Evolutionary conservation across 1,284 basidiomycete genomes (phyloP).

Genomic region (Puccinia hordei): DNA sequence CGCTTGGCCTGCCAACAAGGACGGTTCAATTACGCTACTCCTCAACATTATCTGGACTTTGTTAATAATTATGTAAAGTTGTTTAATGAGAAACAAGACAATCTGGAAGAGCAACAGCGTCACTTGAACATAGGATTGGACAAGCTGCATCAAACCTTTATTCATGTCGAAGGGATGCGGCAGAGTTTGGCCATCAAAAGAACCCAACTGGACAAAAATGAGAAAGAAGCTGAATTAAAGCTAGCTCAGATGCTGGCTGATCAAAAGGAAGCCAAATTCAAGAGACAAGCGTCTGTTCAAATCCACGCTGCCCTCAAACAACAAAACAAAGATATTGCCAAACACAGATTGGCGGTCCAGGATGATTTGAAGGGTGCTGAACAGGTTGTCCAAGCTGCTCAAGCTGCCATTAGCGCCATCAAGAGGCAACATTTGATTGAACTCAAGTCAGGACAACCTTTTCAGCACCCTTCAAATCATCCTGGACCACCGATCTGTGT

Average conservation of each 20-base stretch:
- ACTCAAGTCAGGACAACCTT: slow-evolving; percentile 95
- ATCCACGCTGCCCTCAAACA: slow-evolving; percentile 90
- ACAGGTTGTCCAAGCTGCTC: slow-evolving; percentile 92
- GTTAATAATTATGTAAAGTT: slow-evolving; percentile 96
- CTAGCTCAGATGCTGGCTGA: slow-evolving; percentile 96
- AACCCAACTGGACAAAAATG: slow-evolving; percentile 86
- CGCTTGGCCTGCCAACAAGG: slow-evolving; percentile 87
- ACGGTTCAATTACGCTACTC: slow-evolving; percentile 94
- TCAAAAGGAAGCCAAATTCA: slow-evolving; percentile 97
- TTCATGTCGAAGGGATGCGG: slow-evolving; percentile 91
- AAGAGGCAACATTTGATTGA: slow-evolving; percentile 95
- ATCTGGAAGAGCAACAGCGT: slow-evolving; percentile 96
- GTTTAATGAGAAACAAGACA: slow-evolving; percentile 95
- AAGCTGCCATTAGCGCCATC: slow-evolving; percentile 94
- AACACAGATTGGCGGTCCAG: slow-evolving; percentile 85
- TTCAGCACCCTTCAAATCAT: slow-evolving; percentile 94
- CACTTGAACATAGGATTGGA: slow-evolving; percentile 98
- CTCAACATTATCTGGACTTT: slow-evolving; percentile 96
- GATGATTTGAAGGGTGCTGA: slow-evolving; percentile 96
- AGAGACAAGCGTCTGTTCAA: slow-evolving; percentile 92
- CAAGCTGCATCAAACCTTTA: slow-evolving; percentile 91
- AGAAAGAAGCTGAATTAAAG: slow-evolving; percentile 94
- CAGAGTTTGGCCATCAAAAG: slow-evolving; percentile 94
- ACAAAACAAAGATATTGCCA: slow-evolving; percentile 85
- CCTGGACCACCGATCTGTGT: slow-evolving; percentile 83